Evolutionary conservation across 148 eudicot genomes (phyloP), one percentile per base, ranked within the genome.

Genomic region (Heliosperma pusillum): DNA sequence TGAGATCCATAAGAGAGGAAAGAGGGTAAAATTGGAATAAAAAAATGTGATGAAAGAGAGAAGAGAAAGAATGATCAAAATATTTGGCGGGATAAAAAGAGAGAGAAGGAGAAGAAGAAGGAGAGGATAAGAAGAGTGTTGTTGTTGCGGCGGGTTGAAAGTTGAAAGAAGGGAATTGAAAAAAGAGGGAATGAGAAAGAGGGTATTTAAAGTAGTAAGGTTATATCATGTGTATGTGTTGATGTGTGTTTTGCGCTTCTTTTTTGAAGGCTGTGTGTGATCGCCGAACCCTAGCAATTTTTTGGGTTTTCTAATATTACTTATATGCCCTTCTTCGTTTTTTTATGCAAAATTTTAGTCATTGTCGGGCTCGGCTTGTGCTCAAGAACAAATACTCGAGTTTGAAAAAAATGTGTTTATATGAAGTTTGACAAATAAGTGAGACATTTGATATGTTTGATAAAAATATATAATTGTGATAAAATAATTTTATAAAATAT

Each of bases 41-140:
- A 2, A 3, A 25, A 21, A 1, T 42, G 21, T 16, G 36, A 30
- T 40, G 10, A 67, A 76, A 16, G 15, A 16, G 17, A 2, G 53
- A 47, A 36, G 53, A 10, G 3, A 17, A 26, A 63, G 70, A 61
- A 60, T 75, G 78, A 75, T 75, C 78, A 75, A 56, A 29, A 7
- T 27, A 72, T 56, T 67, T 73, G 81, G 81, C 81, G 77, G 81
- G 81, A 79, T 73, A 36, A 52, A 36, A 52, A 17, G 44, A 30
- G 57, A 47, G 26, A 13, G 22, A n/a, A 21, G 76, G 63, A 69
- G 72, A 56, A 66, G 22, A 52, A 61, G 57, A 11, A 44, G 17
- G 57, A 47, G 12, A 4, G 22, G 12, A 21, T 72, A 21, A 68
- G 69, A 66, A 55, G 33, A 24, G 19, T n/a, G n/a, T n/a, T n/a